A percentile compares a stretch with the other conserved stretches of the same genome.
phyloP scores from a whole-genome alignment of 441 rosid species.

The Pelargonium exstipulatum region DNA sequence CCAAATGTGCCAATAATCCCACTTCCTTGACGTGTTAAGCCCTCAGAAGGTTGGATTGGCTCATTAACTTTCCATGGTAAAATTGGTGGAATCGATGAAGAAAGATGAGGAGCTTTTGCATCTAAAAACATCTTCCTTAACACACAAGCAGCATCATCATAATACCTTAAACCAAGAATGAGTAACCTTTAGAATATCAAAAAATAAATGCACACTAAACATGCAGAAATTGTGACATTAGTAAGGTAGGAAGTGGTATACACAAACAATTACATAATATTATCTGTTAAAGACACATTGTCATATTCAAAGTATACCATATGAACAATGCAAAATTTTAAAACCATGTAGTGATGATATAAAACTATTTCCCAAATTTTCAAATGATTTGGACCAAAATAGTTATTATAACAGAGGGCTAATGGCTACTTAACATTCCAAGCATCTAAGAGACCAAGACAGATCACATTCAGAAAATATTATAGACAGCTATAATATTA shows the following conservation, averaged over 20 bases:
- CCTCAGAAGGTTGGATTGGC: constrained; percentile 68
- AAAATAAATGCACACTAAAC: constrained; percentile 13
- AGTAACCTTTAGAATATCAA: constrained; percentile 15
- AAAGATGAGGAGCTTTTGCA: constrained; percentile 99
- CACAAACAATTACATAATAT: not conserved
- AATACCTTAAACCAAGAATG: constrained; percentile 51
- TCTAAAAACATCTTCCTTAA: constrained; percentile 95
- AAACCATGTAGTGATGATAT: no score
- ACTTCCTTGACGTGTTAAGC: constrained; percentile 97
- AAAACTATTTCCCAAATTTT: no score
- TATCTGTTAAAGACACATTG: no score
- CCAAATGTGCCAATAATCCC: constrained; percentile 96
- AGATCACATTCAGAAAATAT: no score
- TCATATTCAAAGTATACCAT: no score
- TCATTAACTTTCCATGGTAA: constrained; percentile 96
- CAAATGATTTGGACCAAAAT: no score
- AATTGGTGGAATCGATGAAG: constrained; percentile 81
- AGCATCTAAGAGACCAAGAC: no score
- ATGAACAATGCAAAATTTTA: no score
- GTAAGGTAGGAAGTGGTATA: not conserved
- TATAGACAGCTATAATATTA: not conserved
- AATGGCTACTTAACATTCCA: no score
- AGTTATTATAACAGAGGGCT: no score
- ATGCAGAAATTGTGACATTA: not conserved
- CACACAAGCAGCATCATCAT: constrained; percentile 98